Base-by-base conservation (phyloP, 2,329 filamentous ascomycete species). In the Akanthomyces lecanii region DNA sequence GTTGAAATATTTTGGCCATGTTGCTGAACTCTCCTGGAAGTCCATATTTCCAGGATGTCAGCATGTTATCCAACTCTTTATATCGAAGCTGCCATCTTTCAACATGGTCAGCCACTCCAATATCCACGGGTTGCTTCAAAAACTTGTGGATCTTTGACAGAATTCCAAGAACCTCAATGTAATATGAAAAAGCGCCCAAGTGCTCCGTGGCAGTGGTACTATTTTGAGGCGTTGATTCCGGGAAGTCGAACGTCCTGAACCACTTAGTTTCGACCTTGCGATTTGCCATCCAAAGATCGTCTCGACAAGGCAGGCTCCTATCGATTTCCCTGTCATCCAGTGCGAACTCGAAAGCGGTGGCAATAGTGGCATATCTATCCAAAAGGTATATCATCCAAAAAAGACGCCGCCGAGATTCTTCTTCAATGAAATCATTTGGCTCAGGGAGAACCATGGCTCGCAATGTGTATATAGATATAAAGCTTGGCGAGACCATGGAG, bases 341-440 rank as follows among this genome's bases (percentile, higher is more conserved):
- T 0, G 91, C 91, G 72, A 97, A 96, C 69, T 97, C 92, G 68
- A 97, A 97, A 0, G 93, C 92, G 0, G 93, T 97, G 0, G 92
- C 89, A 62, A 97, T 88, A 0, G 92, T 97, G 0, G 92, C 92
- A 71, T 96, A 97, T 56, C 93, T 84, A 72, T 97, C 93, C 6
- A 97, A 81, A 14, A 97, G 78, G 71, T 96, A 97, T 12, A 96
- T 88, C 87, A 96, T 94, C 93, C 93, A 97, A 74, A 97, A 96
- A 1, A 97, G 79, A 30, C 93, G 82, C 33, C 93, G 84, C 33
- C 92, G 82, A 48, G 90, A 90, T 74, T 97, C 93, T 65, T 97
- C 93, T 72, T 97, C 92, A 62, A 96, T 89, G 74, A 93, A 97
- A 65, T 92, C 90, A 57, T 86, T 87, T 0, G 93, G 85, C 65